These are phyloP conservation scores for Arabidopsis thaliana DNA, from an alignment of 345 rosid species.

Conservation along the genomic window TAIR10.1 NC_003070.9:5671501-5672000, in stretches of 20 bases:
- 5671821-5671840: conserved; percentile 19
- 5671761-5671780: conserved; percentile 93
- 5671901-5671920: conserved; percentile 96
- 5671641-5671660: conserved; percentile 56
- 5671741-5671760: conserved; percentile 96
- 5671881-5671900: conserved; percentile 95
- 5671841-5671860: conserved; percentile 24
- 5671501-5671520: conserved; percentile 96
- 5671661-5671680: conserved; percentile 80
- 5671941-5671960: conserved; percentile 51
- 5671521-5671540: conserved; percentile 93
- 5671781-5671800: conserved; percentile 98
- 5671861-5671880: conserved; percentile 30
- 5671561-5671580: conserved; percentile 83
- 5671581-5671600: conserved; percentile 93
- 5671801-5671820: conserved; percentile 50
- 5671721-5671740: conserved; percentile 75
- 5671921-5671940: conserved; percentile 59
- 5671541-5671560: conserved; percentile 75
- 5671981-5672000: conserved; percentile 43
- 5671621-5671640: conserved; percentile 10
- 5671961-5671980: conserved; percentile 62
- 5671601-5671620: conserved; percentile 3
- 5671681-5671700: conserved; percentile 67
- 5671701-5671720: conserved; percentile 60